Conservation (phyloP, 2,329 filamentous ascomycete species). For the Aspergillus puulaauensis region DNA sequence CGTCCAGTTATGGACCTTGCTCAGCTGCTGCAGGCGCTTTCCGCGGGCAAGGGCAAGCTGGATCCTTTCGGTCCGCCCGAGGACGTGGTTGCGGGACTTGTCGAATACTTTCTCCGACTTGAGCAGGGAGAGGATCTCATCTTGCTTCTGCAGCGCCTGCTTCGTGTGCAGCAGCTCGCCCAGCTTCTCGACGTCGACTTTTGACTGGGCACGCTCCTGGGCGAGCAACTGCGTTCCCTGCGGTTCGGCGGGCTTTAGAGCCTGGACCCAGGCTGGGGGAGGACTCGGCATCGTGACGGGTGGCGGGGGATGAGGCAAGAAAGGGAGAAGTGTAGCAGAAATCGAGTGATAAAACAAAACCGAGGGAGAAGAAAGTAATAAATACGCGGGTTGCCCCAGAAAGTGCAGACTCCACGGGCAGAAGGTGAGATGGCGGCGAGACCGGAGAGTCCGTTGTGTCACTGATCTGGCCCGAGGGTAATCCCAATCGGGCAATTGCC, state of each 20-base stretch:
- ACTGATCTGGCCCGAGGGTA: background rate
- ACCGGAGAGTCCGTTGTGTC: background rate
- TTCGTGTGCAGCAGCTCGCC: conserved; percentile 69
- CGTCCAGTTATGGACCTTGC: conserved; percentile 66
- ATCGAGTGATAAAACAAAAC: background rate
- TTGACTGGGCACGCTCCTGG: conserved; percentile 67
- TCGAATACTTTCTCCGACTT: conserved; percentile 70
- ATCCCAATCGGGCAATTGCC: background rate
- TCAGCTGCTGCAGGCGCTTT: conserved; percentile 68
- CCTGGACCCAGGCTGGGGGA: conserved; percentile 65
- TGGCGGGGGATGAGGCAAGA: background rate
- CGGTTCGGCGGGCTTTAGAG: conserved; percentile 63
- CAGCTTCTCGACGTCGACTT: conserved; percentile 66
- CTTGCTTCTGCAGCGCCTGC: conserved; percentile 61
- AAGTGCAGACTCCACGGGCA: background rate
- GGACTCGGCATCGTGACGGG: conserved; percentile 35
- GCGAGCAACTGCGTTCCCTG: conserved; percentile 69
- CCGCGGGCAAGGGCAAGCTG: conserved; percentile 67
- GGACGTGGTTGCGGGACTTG: conserved; percentile 75
- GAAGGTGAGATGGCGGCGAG: background rate
- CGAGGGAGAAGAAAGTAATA: background rate
- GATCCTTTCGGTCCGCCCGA: conserved; percentile 67
- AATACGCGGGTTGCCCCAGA: conserved; percentile 2
- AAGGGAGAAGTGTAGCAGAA: background rate
- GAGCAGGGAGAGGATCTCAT: conserved; percentile 63